Base-by-base conservation (phyloP, 495 filamentous ascomycete species). In the Penicillium pulvis region DNA sequence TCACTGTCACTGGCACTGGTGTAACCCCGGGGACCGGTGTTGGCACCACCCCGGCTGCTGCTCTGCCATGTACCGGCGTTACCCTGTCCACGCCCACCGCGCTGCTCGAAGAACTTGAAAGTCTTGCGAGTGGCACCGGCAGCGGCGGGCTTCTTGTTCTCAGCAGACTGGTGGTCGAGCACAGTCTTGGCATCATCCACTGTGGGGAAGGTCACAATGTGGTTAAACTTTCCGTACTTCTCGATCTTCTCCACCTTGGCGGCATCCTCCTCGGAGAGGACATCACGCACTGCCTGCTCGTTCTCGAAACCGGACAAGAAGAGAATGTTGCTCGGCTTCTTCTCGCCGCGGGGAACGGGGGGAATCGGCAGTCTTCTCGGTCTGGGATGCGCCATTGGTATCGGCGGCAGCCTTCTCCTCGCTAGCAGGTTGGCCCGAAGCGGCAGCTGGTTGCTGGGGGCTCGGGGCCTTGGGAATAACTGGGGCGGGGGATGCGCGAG, bases 1-100 rank as follows among this genome's bases (percentile, higher is more conserved):
- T 96, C 91, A 53, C 90, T 93, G 68, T 96, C 94, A 68, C 91
- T 96, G 57, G 89, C 86, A 65, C 87, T 93, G 62, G 86, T 81
- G 71, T 92, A 95, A 66, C 87, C 91, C 62, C 82, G 87, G 64
- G 78, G 80, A 48, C 78, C 74, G 51, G 72, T 72, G 53, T 74
- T 83, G 55, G 69, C 65, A 43, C 84, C 80, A 39, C 87, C 84
- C 14, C 85, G 80, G 71, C 55, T 79, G 71, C 87, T 88, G 63
- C 81, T 80, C 56, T 87, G 85, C 90, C 91, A 91, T 56, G 83
- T 88, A 36, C 90, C 89, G 43, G 90, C 89, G 42, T 84, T 83
- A 57, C 81, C 74, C 26, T 77, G 76, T 51, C 71, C 81, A 62
- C 76, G 79, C 54, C 75, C 80, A 56, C 75, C 80, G 30, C 86